These are phyloP conservation scores for Paecilomyces sp. DNA, from an alignment of 2,329 filamentous ascomycete species.

Conservation along the genomic window DNA sequence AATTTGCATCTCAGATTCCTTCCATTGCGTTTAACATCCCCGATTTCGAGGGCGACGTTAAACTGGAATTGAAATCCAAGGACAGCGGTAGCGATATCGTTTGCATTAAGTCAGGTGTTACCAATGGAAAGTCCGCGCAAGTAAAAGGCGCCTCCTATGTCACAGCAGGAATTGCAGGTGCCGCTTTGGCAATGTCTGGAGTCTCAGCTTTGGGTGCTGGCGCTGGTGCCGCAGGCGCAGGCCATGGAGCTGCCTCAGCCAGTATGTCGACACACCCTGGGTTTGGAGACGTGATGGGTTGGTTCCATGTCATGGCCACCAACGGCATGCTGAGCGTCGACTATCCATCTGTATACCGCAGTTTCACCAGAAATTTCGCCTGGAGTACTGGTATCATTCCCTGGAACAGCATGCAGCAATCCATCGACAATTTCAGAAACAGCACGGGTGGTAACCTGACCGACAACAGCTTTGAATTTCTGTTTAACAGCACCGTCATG, in stretches of 20 bases:
- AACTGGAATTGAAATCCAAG: slow-evolving; percentile 61
- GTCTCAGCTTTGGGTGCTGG: slow-evolving; percentile 60
- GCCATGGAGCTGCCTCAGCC: slow-evolving; percentile 48
- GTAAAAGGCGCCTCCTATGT: slow-evolving; percentile 73
- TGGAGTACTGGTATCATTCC: slow-evolving; percentile 81
- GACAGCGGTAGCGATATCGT: slow-evolving; percentile 60
- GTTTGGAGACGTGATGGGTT: slow-evolving; percentile 76
- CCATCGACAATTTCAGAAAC: slow-evolving; percentile 77
- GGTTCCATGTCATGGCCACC: slow-evolving; percentile 90
- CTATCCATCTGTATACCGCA: slow-evolving; percentile 80
- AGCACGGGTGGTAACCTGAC: slow-evolving; percentile 83
- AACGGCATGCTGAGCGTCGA: slow-evolving; percentile 93
- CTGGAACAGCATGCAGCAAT: slow-evolving; percentile 70
- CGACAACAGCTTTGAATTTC: slow-evolving; percentile 64
- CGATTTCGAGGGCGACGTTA: slow-evolving; percentile 81
- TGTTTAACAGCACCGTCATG: slow-evolving; percentile 69
- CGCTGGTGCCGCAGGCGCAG: slow-evolving; percentile 48
- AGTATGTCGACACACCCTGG: slow-evolving; percentile 63
- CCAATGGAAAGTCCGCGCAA: slow-evolving; percentile 77
- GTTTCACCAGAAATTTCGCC: slow-evolving; percentile 86
- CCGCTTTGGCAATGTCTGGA: slow-evolving; percentile 67
- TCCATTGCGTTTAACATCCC: slow-evolving; percentile 84
- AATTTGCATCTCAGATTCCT: slow-evolving; percentile 70
- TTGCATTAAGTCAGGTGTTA: slow-evolving; percentile 73
- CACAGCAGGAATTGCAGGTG: slow-evolving; percentile 78